phyloP scores from a whole-genome alignment of 2,329 filamentous ascomycete species.

The Pseudogymnoascus sp. region DNA sequence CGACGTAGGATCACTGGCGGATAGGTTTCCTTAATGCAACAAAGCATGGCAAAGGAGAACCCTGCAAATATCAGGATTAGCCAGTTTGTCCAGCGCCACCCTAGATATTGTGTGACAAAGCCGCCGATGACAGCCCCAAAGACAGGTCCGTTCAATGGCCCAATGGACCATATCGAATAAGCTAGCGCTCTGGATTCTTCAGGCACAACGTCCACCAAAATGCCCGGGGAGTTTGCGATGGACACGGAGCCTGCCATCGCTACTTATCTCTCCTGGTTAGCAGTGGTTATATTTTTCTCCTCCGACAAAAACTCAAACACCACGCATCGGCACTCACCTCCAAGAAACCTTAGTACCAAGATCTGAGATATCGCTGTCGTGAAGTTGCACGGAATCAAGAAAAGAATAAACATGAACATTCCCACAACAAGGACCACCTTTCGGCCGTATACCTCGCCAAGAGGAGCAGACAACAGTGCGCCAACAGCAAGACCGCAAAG shows the following conservation, averaged over 20 bases:
- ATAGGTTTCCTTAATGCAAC: conserved; percentile 65
- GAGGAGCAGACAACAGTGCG: conserved; percentile 62
- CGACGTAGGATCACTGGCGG: conserved; percentile 59
- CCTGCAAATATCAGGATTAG: conserved; percentile 65
- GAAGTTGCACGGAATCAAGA: conserved; percentile 65
- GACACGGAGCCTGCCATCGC: conserved; percentile 66
- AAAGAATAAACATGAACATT: conserved; percentile 53
- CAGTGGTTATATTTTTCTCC: conserved; percentile 19
- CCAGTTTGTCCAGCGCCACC: conserved; percentile 87
- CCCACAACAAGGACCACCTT: conserved; percentile 61
- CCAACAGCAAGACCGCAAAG: conserved; percentile 66
- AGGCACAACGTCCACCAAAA: conserved; percentile 71
- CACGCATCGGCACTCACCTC: conserved; percentile 33
- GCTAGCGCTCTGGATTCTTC: conserved; percentile 74
- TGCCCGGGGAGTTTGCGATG: conserved; percentile 76
- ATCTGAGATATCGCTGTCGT: conserved; percentile 59
- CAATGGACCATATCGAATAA: conserved; percentile 75
- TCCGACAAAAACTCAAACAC: not conserved
- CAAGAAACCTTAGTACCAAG: conserved; percentile 66
- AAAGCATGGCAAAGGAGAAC: conserved; percentile 49
- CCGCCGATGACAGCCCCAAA: conserved; percentile 69
- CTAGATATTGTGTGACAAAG: conserved; percentile 66
- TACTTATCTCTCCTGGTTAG: conserved; percentile 34
- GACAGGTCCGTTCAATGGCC: conserved; percentile 68
- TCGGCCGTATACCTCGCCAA: conserved; percentile 63